Evolutionary conservation across 768 basidiomycete genomes (phyloP), one percentile per base, ranked within the genome.

Genomic region (Infundibulicybe gibba): DNA sequence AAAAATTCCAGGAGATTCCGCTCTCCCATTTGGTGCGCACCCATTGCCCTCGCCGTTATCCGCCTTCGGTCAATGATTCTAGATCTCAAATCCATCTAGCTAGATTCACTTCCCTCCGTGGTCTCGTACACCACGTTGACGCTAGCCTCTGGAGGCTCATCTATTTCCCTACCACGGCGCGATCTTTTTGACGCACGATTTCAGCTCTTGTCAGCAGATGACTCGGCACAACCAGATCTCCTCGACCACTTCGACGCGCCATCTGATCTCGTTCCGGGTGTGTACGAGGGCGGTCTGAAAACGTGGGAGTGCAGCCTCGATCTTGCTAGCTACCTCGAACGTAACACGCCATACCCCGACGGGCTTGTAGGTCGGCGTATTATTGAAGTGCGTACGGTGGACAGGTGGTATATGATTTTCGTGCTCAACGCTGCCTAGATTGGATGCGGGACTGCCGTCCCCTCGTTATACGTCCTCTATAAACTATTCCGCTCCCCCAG

Each of bases 291-390:
- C 16, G 95, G 95, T 5, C 63, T 98, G 43, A 97, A 98, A 66
- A 97, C 94, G 2, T 99, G 95, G 95, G 95, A 99, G 63, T 95
- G 92, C 54, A 88, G 90, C 41, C 65, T 94, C 12, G 95, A 98
- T 62, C 72, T 98, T 2, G 89, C 88, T 0, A 73, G 79, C 31
- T 86, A 84, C 54, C 68, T 90, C 11, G 68, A 74, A 45, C 55
- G 63, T 16, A 50, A 8, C 25, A 3, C 25, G 8, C 25, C 25
- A 25, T 25, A 25, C 25, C 25, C 48, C 4, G 43, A 44, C 3
- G 40, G 55, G 21, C 59, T 57, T 32, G 57, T 67, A 30, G 87
- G 85, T 0, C 79, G 75, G 55, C 72, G 74, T 13, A 64, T 90
- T 9, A 58, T 94, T 10, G 94, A 94, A 80, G 94, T 89, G 50